Base-by-base conservation (phyloP, 1,284 basidiomycete species). In the Ceratorhiza oryzae-sativae region DNA sequence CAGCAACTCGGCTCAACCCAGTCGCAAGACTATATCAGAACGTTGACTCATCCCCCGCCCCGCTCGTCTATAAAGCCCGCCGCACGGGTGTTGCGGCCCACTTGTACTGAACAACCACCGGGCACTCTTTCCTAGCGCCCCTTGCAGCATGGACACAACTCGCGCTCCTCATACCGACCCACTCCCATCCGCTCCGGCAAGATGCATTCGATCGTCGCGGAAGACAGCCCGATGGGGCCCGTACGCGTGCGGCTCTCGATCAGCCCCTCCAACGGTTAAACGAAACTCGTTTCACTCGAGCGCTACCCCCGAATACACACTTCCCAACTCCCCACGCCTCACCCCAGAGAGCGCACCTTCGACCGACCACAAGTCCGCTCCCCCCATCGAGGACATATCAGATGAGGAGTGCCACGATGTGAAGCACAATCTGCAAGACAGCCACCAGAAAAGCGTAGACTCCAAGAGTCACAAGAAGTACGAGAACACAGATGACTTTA, bases 401-500 rank as follows among this genome's bases (percentile, higher is more conserved):
- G 62, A 65, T 8, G 30, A n/a, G n/a, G n/a, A 32, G 15, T 25
- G 36, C 30, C 20, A 36, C 36, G 51, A 20, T 23, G 39, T 42
- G 51, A 68, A 68, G 34, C 32, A 65, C 8, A n/a, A n/a, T n/a
- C 18, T 58, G 20, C 48, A 65, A 32, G 15, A 42, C 6, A 39
- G 51, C 63, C 63, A 68, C 51, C 46, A 68, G 63, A 68, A 68
- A 5, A 42, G 45, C 6, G 5, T 30, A 23, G 36, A 56, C 23
- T 8, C 51, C 5, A 55, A 68, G 39, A 41, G 25, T 45, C 13
- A 25, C 8, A 68, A 68, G 51, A 68, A 68, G 51, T 68, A 68
- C n/a, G 63, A 68, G 36, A 42, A 30, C 27, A 68, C 63, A n/a
- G 63, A 68, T 45, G 63, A 68, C 46, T 68, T 68, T 51, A 68